Conservation (phyloP, 371 early-diverging fungal species). For the Mucor ambiguus region DNA sequence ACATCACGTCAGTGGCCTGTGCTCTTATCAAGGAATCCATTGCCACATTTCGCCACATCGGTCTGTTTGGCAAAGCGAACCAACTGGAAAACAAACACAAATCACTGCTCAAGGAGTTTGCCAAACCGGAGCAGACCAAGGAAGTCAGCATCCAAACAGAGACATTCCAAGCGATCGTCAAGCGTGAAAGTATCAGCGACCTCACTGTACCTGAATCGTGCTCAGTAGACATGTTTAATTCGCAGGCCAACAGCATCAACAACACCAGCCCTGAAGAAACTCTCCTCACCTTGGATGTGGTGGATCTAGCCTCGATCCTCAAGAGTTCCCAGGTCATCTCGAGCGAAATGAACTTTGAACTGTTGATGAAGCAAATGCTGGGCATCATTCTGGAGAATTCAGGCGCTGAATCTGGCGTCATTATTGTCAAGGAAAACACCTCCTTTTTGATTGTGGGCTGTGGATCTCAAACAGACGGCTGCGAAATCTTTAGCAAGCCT, state of each 20-base stretch:
- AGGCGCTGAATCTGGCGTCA: slow-evolving; percentile 51
- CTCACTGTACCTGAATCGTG: slow-evolving; percentile 7
- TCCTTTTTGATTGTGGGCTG: slow-evolving; percentile 43
- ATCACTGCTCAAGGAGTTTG: slow-evolving; percentile 3
- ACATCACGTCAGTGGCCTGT: slow-evolving; percentile 29
- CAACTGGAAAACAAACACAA: slow-evolving; percentile 26
- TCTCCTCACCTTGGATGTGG: slow-evolving; percentile 45
- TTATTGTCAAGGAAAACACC: slow-evolving; percentile 48
- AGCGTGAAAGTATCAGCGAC: slow-evolving; percentile 17
- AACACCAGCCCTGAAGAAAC: slow-evolving; percentile 43
- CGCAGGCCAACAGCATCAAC: slow-evolving; percentile 3
- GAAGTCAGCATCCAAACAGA: slow-evolving; percentile 37
- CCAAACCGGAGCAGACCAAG: slow-evolving; percentile 1
- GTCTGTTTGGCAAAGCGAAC: slow-evolving; percentile 41
- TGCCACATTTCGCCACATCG: slow-evolving; percentile 32
- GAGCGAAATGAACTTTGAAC: slow-evolving; percentile 58
- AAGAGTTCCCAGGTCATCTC: slow-evolving; percentile 57
- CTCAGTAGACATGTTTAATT: background rate
- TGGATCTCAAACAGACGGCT: slow-evolving; percentile 45
- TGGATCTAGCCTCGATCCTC: slow-evolving; percentile 50
- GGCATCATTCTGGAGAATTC: slow-evolving; percentile 53
- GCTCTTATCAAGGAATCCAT: slow-evolving; percentile 42
- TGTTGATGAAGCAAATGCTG: slow-evolving; percentile 54
- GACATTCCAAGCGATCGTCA: slow-evolving; percentile 7
- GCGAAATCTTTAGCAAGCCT: slow-evolving; percentile 41